Evolutionary conservation across 116 monocot species (phyloP).

Genomic region (Phalaenopsis hybrid): DNA sequence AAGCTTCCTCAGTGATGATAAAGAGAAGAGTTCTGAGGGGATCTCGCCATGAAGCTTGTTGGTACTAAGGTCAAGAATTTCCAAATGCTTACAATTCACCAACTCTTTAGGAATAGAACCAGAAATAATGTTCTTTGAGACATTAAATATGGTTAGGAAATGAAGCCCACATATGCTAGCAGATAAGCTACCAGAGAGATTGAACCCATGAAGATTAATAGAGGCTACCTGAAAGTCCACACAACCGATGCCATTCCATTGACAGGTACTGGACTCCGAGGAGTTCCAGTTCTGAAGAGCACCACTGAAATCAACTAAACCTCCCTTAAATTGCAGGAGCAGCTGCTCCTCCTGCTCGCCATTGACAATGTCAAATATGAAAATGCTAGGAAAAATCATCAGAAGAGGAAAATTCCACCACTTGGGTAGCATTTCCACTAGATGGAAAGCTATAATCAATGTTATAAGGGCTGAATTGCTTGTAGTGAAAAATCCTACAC

Average conservation of each 20-base stretch:
- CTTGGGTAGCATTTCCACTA: conserved; percentile 7
- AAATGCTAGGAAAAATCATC: conserved; percentile 1
- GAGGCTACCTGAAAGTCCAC: conserved; percentile 26
- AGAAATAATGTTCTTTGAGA: conserved; percentile 44
- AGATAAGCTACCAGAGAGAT: conserved; percentile 50
- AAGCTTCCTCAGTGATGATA: conserved; percentile 33
- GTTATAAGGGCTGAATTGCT: background rate
- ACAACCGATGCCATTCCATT: conserved; percentile 52
- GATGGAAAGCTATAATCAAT: background rate
- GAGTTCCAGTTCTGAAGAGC: conserved; percentile 39
- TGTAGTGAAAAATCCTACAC: background rate
- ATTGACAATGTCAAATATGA: background rate
- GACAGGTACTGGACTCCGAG: conserved; percentile 28
- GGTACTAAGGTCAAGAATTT: conserved; percentile 65
- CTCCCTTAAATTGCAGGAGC: conserved; percentile 42
- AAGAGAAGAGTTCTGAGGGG: conserved; percentile 32
- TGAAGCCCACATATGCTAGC: conserved; percentile 35
- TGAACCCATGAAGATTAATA: conserved; percentile 41
- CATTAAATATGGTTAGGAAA: conserved; percentile 26
- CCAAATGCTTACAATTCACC: conserved; percentile 26
- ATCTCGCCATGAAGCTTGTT: conserved; percentile 56
- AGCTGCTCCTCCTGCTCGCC: conserved; percentile 5
- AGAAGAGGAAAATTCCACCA: conserved; percentile 13
- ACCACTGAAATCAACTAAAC: conserved; percentile 29
- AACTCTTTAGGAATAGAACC: conserved; percentile 46